phyloP scores from a whole-genome alignment of 2,329 filamentous ascomycete species.

The Emericellopsis atlantica region DNA sequence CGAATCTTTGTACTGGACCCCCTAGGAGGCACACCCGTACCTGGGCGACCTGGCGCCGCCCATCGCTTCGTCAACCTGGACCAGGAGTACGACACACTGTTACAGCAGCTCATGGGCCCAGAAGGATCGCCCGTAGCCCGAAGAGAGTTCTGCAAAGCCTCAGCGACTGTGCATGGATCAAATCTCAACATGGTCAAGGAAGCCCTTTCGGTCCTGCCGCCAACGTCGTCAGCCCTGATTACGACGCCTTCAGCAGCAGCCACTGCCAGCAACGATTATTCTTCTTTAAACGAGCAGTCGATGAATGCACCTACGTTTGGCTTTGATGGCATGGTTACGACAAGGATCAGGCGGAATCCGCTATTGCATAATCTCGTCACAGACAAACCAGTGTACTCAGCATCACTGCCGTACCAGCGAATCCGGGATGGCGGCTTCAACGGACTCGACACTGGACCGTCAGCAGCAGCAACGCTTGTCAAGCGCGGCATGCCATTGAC shows the following conservation, averaged over 20 bases:
- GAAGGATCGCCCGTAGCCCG: constrained; percentile 14
- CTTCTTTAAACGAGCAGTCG: constrained; percentile 17
- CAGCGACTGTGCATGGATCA: constrained; percentile 36
- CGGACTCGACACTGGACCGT: background rate
- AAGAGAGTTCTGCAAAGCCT: constrained; percentile 14
- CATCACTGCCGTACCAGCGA: constrained; percentile 68
- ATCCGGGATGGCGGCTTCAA: constrained; percentile 30
- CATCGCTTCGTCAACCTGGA: constrained; percentile 76
- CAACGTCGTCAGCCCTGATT: constrained; percentile 76
- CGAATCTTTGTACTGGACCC: constrained; percentile 82
- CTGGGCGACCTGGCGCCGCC: constrained; percentile 21
- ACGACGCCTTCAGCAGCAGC: constrained; percentile 80
- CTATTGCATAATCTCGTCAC: constrained; percentile 93
- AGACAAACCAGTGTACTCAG: constrained; percentile 85
- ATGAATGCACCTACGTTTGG: constrained; percentile 18
- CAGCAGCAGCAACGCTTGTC: constrained; percentile 57
- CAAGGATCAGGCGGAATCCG: constrained; percentile 55
- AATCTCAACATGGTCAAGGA: constrained; percentile 65
- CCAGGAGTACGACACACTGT: constrained; percentile 68
- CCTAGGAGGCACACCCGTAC: constrained; percentile 68
- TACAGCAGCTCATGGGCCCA: constrained; percentile 39
- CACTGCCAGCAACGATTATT: background rate
- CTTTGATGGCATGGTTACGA: constrained; percentile 37
- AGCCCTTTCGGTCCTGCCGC: constrained; percentile 63
- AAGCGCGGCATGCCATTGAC: constrained; percentile 86